These are phyloP conservation scores for Mycena chlorophos DNA, from an alignment of 768 basidiomycete genomes.

Conservation along the genomic window DNA sequence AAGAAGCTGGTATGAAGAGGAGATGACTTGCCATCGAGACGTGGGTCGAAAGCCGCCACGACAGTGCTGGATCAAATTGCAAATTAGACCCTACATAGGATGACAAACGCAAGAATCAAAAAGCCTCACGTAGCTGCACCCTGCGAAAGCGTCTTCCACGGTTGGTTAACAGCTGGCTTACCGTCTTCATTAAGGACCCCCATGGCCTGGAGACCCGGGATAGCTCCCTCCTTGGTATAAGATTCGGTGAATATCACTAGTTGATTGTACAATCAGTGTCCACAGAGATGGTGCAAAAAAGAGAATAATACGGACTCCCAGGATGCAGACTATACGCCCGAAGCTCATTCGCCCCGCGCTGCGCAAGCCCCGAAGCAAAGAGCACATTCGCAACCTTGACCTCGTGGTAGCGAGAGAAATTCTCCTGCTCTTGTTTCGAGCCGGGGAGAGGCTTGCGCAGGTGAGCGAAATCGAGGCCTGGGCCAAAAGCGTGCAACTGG, in stretches of 20 bases:
- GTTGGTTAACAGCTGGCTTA: no score
- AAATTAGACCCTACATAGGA: background rate
- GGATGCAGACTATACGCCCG: slow-evolving; percentile 5
- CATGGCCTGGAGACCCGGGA: background rate
- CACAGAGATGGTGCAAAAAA: background rate
- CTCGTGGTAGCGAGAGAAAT: background rate
- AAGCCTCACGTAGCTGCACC: background rate
- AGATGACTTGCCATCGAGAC: no score
- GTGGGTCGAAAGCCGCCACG: no score
- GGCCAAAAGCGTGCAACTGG: background rate
- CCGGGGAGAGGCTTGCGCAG: background rate
- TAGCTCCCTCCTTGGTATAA: slow-evolving; percentile 18
- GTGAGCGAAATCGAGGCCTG: background rate
- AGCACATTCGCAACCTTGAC: background rate
- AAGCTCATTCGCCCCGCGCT: background rate
- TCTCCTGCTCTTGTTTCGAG: background rate
- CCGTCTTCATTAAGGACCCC: no score
- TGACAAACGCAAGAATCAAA: background rate
- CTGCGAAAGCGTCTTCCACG: background rate
- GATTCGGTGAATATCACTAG: slow-evolving; percentile 76
- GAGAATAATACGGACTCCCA: background rate
- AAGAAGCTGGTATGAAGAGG: no score
- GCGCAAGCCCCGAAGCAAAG: background rate
- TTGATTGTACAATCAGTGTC: slow-evolving; percentile 39
- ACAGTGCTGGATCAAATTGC: background rate